Evolutionary conservation across 2,329 filamentous ascomycete genomes (phyloP), one percentile per base, ranked within the genome.

Genomic region (Chrysoporthe puriensis): DNA sequence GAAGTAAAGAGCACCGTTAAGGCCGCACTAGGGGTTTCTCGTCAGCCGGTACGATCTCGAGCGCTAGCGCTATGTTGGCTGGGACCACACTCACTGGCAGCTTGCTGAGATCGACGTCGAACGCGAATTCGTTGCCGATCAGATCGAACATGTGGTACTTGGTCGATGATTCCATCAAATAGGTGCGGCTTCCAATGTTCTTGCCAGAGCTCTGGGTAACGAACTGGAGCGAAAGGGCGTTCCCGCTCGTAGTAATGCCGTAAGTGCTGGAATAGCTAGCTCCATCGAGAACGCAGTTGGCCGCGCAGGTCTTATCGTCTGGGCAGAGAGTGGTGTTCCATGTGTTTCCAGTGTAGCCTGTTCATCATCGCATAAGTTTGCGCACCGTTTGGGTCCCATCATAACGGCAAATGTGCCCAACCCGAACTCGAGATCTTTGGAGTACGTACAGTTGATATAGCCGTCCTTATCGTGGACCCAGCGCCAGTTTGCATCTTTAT

Each of bases 51-150:
- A 83, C 83, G 69, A 79, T 73, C 48, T 79, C 77, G 56, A 82
- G 77, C 72, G 14, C 1, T 3, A 13, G 52, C 32, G 13, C 1
- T 7, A 6, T 21, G 5, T 9, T 2, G 68, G 83, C 84, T 74
- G 87, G 85, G 68, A 86, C 5, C 73, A 26, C 67, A 86, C 86
- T 72, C 85, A 88, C 67, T 26, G 83, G 84, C 42, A 90, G 80
- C 71, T 84, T 83, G 57, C 87, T 88, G 50, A 88, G 83, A 74
- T 91, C 88, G 32, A 90, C 87, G 66, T 89, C 87, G 69, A 91
- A 89, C 34, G 86, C 85, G 76, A 91, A 86, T 76, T 91, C 88
- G 73, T 86, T 81, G 77, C 85, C 85, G 60, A 85, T 80, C 61
- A 90, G 79, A 67, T 85, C 83, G 77, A 90, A 86, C 73, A 84